Conservation (phyloP, 495 filamentous ascomycete genomes). For the Podospora pseudoanserina region DNA sequence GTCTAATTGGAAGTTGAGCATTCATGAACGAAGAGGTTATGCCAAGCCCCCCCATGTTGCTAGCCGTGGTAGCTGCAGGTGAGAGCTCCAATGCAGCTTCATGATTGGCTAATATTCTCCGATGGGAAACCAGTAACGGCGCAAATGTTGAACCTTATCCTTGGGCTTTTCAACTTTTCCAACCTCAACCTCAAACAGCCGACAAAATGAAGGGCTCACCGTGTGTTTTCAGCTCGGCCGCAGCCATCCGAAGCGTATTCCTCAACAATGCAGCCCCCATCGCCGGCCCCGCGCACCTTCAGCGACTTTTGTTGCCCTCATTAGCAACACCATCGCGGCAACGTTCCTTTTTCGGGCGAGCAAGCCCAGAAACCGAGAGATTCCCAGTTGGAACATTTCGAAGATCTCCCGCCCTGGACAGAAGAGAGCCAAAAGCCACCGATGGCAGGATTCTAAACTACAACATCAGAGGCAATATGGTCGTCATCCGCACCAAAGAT, state of each 20-base stretch:
- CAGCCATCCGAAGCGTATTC: conserved; percentile 40
- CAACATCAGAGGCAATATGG: conserved; percentile 49
- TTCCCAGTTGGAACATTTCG: background rate
- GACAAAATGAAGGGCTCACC: conserved; percentile 31
- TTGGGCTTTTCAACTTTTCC: background rate
- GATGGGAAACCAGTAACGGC: conserved; percentile 1
- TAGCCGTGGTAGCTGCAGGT: background rate
- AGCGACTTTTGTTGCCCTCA: conserved; percentile 20
- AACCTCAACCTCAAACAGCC: background rate
- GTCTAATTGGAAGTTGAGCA: background rate
- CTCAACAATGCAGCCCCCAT: conserved; percentile 24
- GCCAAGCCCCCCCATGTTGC: conserved; percentile 7
- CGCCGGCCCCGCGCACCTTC: conserved; percentile 12
- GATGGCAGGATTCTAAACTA: conserved; percentile 38
- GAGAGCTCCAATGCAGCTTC: background rate
- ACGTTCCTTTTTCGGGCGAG: background rate
- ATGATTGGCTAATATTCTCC: conserved; percentile 22
- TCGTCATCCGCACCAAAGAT: conserved; percentile 54
- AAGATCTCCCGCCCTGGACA: background rate
- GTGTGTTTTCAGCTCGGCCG: conserved; percentile 40
- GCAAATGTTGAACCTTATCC: background rate
- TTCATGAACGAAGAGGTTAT: background rate
- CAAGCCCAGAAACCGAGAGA: background rate
- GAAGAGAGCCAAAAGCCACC: background rate
- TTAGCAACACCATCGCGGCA: background rate